phyloP scores from a whole-genome alignment of 306 rosid genomes.

The Phaseolus lunatus region DNA sequence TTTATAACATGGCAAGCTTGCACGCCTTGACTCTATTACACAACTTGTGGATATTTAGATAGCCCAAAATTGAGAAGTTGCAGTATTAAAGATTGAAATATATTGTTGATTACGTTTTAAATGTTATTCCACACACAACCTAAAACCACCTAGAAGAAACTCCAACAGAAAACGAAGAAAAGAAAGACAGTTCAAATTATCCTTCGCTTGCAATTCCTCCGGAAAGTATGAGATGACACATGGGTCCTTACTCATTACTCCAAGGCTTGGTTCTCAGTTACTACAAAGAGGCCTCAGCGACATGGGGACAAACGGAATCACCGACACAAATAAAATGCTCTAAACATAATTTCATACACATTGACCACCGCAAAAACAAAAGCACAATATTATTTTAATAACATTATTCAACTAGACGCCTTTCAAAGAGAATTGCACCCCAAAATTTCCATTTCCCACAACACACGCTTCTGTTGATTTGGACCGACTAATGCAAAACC shows the following conservation, averaged over 20 bases:
- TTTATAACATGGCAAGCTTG: neutral
- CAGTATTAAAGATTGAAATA: too few relatives aligned
- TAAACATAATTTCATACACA: neutral
- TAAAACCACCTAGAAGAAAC: constrained; percentile 1
- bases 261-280: neutral
- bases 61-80: too few relatives aligned
- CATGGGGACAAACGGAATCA: neutral
- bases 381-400: neutral
- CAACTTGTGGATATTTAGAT: neutral
- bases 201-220: neutral
- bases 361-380: neutral
- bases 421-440: neutral
- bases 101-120: too few relatives aligned
- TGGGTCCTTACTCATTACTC: neutral
- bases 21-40: constrained; percentile 11
- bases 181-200: neutral
- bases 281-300: neutral
- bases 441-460: neutral
- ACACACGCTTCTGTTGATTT: neutral
- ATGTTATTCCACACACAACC: too few relatives aligned
- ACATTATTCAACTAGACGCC: neutral
- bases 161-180: neutral
- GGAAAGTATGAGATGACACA: neutral
- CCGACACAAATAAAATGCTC: neutral
- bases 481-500: neutral